Percentiles rank a stretch among this genome's conserved stretches.
Evolutionary conservation across 169 alveolate species (phyloP).

Genomic region (Plasmodium berghei): DNA sequence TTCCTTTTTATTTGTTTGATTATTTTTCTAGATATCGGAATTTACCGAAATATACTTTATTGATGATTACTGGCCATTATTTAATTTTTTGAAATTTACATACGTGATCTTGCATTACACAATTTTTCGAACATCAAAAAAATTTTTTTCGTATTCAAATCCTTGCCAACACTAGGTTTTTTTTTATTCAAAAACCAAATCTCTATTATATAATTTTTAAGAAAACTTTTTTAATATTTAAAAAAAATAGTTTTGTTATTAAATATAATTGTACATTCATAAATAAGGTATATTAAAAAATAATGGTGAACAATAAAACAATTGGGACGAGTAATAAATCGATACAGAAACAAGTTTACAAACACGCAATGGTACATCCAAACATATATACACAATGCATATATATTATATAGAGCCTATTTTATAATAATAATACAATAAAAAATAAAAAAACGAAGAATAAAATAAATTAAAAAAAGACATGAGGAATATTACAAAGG

Average conservation of each 20-base stretch:
- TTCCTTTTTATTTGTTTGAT: not conserved
- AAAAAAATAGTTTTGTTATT: not conserved
- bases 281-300: not conserved
- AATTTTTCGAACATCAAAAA: slow-evolving; percentile 76
- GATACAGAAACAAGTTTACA: slow-evolving; percentile 43
- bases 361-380: not conserved
- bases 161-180: slow-evolving; percentile 55
- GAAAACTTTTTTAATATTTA: not conserved
- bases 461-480: not conserved
- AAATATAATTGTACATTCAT: not conserved
- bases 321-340: not conserved
- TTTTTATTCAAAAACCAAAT: not conserved
- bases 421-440: not conserved
- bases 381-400: no score
- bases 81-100: slow-evolving; percentile 78
- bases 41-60: slow-evolving; percentile 83
- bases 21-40: slow-evolving; percentile 82
- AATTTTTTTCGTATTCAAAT: slow-evolving; percentile 64
- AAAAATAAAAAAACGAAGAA: slow-evolving; percentile 1
- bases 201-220: not conserved
- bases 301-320: not conserved
- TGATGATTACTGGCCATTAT: slow-evolving; percentile 83
- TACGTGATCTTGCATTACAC: slow-evolving; percentile 81
- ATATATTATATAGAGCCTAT: no score
- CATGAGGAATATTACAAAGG: not conserved